Evolutionary conservation across 331 rosid species (phyloP), one percentile per base, ranked within the genome.

Genomic region (Acacia concinna): DNA sequence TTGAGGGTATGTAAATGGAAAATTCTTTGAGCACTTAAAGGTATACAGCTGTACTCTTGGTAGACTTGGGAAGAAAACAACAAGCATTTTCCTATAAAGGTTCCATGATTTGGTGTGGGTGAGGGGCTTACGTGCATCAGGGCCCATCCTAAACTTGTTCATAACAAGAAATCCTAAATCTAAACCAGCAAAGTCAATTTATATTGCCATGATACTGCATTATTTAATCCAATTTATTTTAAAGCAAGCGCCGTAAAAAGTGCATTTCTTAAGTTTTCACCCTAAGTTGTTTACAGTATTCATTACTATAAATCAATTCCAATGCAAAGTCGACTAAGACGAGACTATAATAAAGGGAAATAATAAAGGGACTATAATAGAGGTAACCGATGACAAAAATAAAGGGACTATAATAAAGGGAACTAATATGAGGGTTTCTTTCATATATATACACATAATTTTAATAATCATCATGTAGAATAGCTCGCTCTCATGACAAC

Each of bases 151-250:
- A 25, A 68, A 52, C 23, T 54, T 78, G 71, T 12, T 57, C 49
- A 46, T 65, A 81, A 75, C 71, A 81, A 75, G 84, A 81, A 81
- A 75, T 68, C 84, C 79, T 80, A 80, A 52, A 43, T 20, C 43
- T 59, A 79, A 70, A 79, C 72, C 49, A 43, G 64, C 80, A 81
- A 59, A 41, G 70, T 73, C 70, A 73, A 65, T 64, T 73, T 30
- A 28, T 68, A 63, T 28, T 80, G 70, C 37, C 68, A 17, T 47
- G 62, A 65, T 49, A 52, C 6, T 20, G 57, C 57, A 73, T 34
- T 66, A 37, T 28, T 74, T 60, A 65, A 73, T 73, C 38, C 28
- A 17, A 11, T 8, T 47, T 63, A 25, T 43, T 79, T 79, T 30
- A 34, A 17, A 59, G 38, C 49, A 59, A 62, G 38, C 52, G 30